Base-by-base conservation (phyloP, 441 rosid genomes). In the Euphorbia celastroides region DNA sequence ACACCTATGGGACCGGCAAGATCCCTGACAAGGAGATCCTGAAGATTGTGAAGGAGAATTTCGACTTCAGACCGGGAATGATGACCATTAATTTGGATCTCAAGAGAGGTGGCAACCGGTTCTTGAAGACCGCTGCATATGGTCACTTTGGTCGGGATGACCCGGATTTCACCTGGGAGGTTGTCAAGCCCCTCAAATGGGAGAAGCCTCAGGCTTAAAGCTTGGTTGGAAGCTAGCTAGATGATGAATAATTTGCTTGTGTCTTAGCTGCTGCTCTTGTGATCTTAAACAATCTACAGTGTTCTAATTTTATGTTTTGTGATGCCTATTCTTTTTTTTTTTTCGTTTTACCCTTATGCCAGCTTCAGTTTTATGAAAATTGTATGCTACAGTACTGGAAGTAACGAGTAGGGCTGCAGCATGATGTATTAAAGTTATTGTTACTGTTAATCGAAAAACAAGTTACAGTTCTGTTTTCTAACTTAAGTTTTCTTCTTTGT, bases 11-110 rank as follows among this genome's bases (percentile, higher is more conserved):
- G 73, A 87, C 92, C 3, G 92, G 92, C 65, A 87, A 79, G 78
- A 84, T 87, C 42, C 85, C 88, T 4, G 92, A 87, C 80, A 84
- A 79, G 84, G 92, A 87, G 71, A 84, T 87, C 64, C 89, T 87
- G 62, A 74, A 80, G 74, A 84, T 87, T 27, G 92, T 87, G 68
- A 78, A 78, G 79, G 82, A 78, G 65, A 75, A n/a, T 59, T 78
- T 78, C 10, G 82, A 78, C 65, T 78, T 78, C 41, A 75, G 82
- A 76, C 82, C 82, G 0, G 82, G 82, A 63, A 78, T 78, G 82
- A 78, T 78, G 17, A 72, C 82, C 71, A 75, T 75, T 75, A 75
- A 78, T 70, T 75, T 78, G 13, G 82, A 78, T 69, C 77, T 78
- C 66, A 78, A 75, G 79, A 87, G 87, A 68, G 82, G 82, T 5